Conservation (phyloP, 805 yeast species). For the Sungouiella blattae region DNA sequence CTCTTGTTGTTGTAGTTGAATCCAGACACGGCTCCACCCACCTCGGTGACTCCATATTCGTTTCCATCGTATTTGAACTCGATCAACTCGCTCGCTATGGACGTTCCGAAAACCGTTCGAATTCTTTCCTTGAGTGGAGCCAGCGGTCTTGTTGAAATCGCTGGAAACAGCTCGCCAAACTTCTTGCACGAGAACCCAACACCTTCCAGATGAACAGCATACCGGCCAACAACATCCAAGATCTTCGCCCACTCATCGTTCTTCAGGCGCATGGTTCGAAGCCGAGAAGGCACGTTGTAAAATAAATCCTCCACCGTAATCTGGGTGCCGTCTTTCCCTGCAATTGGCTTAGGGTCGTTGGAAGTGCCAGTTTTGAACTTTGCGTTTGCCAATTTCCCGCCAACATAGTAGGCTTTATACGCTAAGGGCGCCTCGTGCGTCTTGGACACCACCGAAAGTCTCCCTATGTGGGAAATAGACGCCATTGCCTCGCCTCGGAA, state of each 20-base stretch:
- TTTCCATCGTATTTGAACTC: constrained; percentile 36
- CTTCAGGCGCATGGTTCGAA: constrained; percentile 59
- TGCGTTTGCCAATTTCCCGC: constrained; percentile 56
- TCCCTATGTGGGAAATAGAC: constrained; percentile 85
- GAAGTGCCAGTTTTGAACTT: constrained; percentile 34
- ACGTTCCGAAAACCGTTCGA: constrained; percentile 66
- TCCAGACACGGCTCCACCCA: constrained; percentile 63
- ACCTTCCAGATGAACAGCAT: constrained; percentile 67
- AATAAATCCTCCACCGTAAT: constrained; percentile 84
- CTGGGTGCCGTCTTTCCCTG: constrained; percentile 87
- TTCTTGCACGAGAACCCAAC: constrained; percentile 81
- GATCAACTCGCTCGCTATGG: constrained; percentile 62
- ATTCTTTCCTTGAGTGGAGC: constrained; percentile 62
- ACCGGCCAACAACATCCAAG: constrained; percentile 77
- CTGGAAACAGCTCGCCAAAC: constrained; percentile 67
- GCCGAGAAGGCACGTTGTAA: constrained; percentile 79
- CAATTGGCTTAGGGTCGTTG: constrained; percentile 62
- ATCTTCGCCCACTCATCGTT: constrained; percentile 75
- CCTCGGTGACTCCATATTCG: constrained; percentile 46
- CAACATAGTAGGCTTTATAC: constrained; percentile 61
- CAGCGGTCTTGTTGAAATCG: constrained; percentile 55
- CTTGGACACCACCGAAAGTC: constrained; percentile 77
- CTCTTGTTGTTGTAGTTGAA: constrained; percentile 71
- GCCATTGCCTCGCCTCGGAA: constrained; percentile 97
- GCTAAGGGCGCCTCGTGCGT: constrained; percentile 61